Conservation (phyloP, 1,139 yeast genomes). For the Pichia sp. region DNA sequence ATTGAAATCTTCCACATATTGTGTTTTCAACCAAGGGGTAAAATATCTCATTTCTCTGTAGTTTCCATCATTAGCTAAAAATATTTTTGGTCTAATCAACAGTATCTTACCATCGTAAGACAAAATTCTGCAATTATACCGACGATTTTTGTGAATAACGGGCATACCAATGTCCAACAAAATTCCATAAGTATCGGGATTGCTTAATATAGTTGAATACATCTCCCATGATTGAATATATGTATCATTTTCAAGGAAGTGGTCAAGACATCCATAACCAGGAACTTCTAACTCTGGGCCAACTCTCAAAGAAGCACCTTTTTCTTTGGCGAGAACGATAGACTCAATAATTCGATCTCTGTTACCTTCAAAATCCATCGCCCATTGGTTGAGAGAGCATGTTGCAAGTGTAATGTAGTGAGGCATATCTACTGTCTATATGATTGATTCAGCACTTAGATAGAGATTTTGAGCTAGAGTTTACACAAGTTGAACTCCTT, state of each 20-base stretch:
- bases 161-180: constrained; percentile 94
- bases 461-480: no score
- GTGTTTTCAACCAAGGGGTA: constrained; percentile 86
- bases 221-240: constrained; percentile 93
- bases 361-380: constrained; percentile 95
- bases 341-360: constrained; percentile 84
- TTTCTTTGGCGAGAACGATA: constrained; percentile 67
- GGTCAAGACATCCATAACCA: constrained; percentile 95
- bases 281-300: constrained; percentile 96
- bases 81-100: constrained; percentile 84
- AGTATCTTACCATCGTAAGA: constrained; percentile 76
- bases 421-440: constrained; percentile 38
- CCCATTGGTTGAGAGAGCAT: constrained; percentile 93
- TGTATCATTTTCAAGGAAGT: constrained; percentile 84
- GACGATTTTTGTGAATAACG: constrained; percentile 75
- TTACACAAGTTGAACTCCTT: no score
- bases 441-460: no score
- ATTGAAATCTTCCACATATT: constrained; percentile 64
- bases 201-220: constrained; percentile 68
- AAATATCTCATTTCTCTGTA: constrained; percentile 96
- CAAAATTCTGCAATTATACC: constrained; percentile 86
- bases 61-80: constrained; percentile 95
- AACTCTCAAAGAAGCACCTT: constrained; percentile 79
- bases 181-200: constrained; percentile 68
- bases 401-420: constrained; percentile 58